Conservation (phyloP, 164 flowering plant genomes). For the Macadamia tetraphylla region DNA sequence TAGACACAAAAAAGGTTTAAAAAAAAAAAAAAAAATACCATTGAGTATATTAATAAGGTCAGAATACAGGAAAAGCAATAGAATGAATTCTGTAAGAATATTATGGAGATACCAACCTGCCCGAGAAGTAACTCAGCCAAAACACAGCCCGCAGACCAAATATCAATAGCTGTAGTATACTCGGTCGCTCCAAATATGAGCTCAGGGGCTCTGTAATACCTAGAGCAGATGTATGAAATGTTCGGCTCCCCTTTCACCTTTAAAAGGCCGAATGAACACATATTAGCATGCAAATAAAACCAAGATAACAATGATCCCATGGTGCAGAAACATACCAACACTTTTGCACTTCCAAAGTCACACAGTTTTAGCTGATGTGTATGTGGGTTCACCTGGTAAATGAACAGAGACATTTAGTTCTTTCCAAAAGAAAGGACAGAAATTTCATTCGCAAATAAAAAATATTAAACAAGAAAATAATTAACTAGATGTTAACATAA, state of each 20-base stretch:
- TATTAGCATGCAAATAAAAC: neutral
- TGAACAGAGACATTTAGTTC: neutral
- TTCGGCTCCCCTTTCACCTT: slow-evolving; percentile 60
- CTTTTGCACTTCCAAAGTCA: slow-evolving; percentile 71
- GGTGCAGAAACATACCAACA: slow-evolving; percentile 33
- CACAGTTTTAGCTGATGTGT: slow-evolving; percentile 59
- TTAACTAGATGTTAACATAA: neutral
- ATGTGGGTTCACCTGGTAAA: slow-evolving; percentile 55
- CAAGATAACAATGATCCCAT: neutral
- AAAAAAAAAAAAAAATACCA: neutral
- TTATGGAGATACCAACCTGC: slow-evolving; percentile 27
- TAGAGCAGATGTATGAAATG: slow-evolving; percentile 59
- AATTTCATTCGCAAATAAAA: too few species aligned
- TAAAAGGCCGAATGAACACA: slow-evolving; percentile 1
- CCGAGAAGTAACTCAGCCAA: slow-evolving; percentile 59
- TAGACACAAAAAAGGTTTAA: neutral
- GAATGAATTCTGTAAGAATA: neutral
- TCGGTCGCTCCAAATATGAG: slow-evolving; percentile 68
- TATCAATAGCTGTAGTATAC: slow-evolving; percentile 61
- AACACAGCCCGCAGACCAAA: slow-evolving; percentile 79
- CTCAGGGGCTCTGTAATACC: slow-evolving; percentile 68
- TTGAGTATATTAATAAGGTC: neutral
- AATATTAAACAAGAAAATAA: too few species aligned
- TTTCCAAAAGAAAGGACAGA: too few species aligned
- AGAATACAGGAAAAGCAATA: neutral